phyloP scores from a whole-genome alignment of 1,284 basidiomycete species.

The Malassezia dermatis region DNA sequence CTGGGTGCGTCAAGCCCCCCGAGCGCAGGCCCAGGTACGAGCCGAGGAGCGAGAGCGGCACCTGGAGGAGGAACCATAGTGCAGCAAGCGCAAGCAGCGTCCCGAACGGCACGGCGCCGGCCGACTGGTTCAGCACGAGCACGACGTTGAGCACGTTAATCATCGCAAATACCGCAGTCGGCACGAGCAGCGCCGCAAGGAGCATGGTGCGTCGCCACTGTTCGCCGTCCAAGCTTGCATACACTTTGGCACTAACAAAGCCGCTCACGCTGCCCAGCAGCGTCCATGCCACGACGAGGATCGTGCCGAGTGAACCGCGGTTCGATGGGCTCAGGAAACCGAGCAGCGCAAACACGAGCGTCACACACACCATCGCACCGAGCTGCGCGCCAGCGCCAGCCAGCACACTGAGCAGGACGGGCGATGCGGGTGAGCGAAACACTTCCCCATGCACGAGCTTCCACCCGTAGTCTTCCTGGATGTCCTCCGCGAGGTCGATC shows the following conservation, averaged over 20 bases:
- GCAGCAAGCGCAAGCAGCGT: slow-evolving; percentile 74
- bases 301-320: slow-evolving; percentile 82
- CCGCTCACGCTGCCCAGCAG: slow-evolving; percentile 84
- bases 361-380: slow-evolving; percentile 76
- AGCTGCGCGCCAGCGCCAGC: slow-evolving; percentile 85
- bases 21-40: slow-evolving; percentile 68
- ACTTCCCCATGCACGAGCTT: slow-evolving; percentile 93
- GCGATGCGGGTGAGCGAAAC: slow-evolving; percentile 68
- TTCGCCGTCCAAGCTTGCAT: slow-evolving; percentile 69
- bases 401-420: slow-evolving; percentile 68
- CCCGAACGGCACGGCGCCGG: slow-evolving; percentile 92
- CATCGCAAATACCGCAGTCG: slow-evolving; percentile 56
- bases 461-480: slow-evolving; percentile 97
- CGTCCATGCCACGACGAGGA: slow-evolving; percentile 93
- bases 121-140: slow-evolving; percentile 69
- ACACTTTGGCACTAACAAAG: slow-evolving; percentile 75
- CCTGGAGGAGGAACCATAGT: slow-evolving; percentile 92
- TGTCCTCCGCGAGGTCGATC: slow-evolving; percentile 84
- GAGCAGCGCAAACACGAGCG: slow-evolving; percentile 89
- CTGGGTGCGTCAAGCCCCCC: slow-evolving; percentile 74
- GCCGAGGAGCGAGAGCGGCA: slow-evolving; percentile 58
- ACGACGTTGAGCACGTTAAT: slow-evolving; percentile 41
- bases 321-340: slow-evolving; percentile 96
- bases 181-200: slow-evolving; percentile 74
- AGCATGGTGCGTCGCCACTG: slow-evolving; percentile 73